Percentiles rank a stretch among this genome's conserved stretches.
Evolutionary conservation across 139 green algal genomes (phyloP).

Genomic region (Chlamydomonas urium): DNA sequence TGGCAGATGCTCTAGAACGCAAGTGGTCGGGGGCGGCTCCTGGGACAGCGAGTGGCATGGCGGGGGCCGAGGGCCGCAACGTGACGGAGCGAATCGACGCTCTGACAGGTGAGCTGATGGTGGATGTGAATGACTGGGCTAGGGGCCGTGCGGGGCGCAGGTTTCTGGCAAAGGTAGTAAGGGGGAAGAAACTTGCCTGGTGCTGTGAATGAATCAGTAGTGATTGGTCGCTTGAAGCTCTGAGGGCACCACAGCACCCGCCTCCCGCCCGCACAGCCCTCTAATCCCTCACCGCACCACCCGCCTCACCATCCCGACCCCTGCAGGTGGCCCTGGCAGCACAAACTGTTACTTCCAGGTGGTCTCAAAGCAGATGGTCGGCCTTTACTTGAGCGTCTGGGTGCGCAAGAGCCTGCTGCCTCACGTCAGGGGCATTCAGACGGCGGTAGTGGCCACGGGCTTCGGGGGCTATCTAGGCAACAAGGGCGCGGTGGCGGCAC

Average conservation of each 20-base stretch:
- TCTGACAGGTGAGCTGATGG: background rate
- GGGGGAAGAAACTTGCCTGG: no score
- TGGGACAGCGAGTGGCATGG: no score
- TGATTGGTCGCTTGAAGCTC: no score
- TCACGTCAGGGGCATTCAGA: constrained; percentile 61
- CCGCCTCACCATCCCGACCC: background rate
- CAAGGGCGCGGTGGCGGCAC: constrained; percentile 66
- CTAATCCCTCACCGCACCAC: background rate
- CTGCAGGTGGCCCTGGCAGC: no score
- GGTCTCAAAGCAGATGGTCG: constrained; percentile 75
- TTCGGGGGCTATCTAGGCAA: constrained; percentile 80
- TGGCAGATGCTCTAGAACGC: no score
- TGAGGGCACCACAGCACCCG: no score
- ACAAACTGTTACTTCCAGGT: constrained; percentile 54
- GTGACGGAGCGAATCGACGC: background rate
- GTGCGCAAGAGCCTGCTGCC: constrained; percentile 52
- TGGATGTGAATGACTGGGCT: background rate
- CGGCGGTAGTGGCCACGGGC: constrained; percentile 54
- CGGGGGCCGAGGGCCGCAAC: no score
- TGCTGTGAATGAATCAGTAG: no score
- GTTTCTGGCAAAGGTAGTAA: no score
- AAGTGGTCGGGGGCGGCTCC: no score
- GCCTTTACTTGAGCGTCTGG: constrained; percentile 85
- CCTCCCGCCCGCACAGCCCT: no score
- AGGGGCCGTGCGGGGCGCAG: no score